Percentiles rank a stretch among this genome's conserved stretches.
These are phyloP conservation scores for Hyphopichia wangnamkhiaoensis DNA, from an alignment of 1,139 yeast genomes.

Conservation along the genomic window DNA sequence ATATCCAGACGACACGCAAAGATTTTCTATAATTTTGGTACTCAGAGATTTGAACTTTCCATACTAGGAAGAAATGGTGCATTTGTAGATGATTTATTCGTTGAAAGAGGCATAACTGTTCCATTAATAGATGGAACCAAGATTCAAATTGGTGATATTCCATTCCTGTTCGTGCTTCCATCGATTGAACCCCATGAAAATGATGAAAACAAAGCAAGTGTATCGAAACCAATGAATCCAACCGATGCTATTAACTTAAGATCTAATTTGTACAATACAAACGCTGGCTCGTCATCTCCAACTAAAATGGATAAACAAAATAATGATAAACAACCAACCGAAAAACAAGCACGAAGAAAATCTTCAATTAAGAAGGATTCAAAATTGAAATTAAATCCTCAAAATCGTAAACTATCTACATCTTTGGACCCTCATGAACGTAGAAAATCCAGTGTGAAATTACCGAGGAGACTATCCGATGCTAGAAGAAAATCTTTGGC, in stretches of 20 bases:
- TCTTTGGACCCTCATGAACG: neutral
- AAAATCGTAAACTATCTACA: neutral
- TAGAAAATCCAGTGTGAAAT: conserved; percentile 10
- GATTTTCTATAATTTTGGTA: conserved; percentile 92
- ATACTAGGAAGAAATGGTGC: conserved; percentile 95
- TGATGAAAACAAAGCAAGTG: conserved; percentile 16
- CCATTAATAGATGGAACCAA: conserved; percentile 80
- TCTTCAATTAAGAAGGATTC: conserved; percentile 3
- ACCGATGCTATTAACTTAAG: conserved; percentile 55
- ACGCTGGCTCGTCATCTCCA: conserved; percentile 22
- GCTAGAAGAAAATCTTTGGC: conserved; percentile 44
- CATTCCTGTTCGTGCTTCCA: conserved; percentile 84
- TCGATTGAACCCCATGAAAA: conserved; percentile 36
- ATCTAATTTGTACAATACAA: conserved; percentile 41
- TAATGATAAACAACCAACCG: conserved; percentile 2
- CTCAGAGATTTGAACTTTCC: conserved; percentile 86
- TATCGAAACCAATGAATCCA: conserved; percentile 48
- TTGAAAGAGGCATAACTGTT: conserved; percentile 86
- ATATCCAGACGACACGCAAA: conserved; percentile 92
- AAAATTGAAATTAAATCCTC: conserved; percentile 2
- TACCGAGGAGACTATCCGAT: conserved; percentile 33
- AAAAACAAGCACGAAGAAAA: conserved; percentile 1
- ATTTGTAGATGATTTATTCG: conserved; percentile 84
- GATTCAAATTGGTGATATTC: conserved; percentile 90
- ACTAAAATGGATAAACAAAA: conserved; percentile 13